Evolutionary conservation across 2,329 filamentous ascomycete species (phyloP).

Genomic region (Microsporum audouinii): DNA sequence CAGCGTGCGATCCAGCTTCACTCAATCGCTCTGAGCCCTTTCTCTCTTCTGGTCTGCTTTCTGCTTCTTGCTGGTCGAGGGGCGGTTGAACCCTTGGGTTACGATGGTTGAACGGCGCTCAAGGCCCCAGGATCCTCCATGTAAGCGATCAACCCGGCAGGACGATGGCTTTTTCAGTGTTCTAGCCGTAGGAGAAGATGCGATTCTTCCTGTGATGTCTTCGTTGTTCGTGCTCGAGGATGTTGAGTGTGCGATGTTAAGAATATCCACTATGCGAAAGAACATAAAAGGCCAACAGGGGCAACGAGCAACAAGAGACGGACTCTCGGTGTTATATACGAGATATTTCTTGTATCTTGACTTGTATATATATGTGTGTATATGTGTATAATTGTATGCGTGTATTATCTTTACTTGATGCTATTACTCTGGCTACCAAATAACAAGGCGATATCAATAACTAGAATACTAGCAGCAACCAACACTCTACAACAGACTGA

Average conservation of each 20-base stretch:
- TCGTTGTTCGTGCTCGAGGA: too few species aligned
- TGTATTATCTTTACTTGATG: too few species aligned
- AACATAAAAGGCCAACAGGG: too few species aligned
- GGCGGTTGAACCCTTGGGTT: background rate
- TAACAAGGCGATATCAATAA: too few species aligned
- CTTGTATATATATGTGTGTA: background rate
- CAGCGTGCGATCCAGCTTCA: background rate
- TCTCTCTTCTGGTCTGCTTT: background rate
- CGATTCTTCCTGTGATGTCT: too few species aligned
- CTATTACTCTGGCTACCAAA: too few species aligned
- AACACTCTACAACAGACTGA: too few species aligned
- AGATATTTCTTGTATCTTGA: background rate
- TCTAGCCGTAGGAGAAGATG: too few species aligned
- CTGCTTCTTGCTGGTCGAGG: background rate
- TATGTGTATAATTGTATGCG: too few species aligned
- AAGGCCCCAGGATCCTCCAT: background rate
- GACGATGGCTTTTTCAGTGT: background rate
- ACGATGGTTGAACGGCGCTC: background rate
- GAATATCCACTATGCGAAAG: too few species aligned
- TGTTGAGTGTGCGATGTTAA: too few species aligned
- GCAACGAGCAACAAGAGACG: background rate
- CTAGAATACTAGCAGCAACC: too few species aligned
- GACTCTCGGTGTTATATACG: background rate
- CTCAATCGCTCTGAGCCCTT: background rate
- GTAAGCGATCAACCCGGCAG: background rate